Evolutionary conservation across 2,329 filamentous ascomycete species (phyloP).

Genomic region (Pestalotiopsis sp.): DNA sequence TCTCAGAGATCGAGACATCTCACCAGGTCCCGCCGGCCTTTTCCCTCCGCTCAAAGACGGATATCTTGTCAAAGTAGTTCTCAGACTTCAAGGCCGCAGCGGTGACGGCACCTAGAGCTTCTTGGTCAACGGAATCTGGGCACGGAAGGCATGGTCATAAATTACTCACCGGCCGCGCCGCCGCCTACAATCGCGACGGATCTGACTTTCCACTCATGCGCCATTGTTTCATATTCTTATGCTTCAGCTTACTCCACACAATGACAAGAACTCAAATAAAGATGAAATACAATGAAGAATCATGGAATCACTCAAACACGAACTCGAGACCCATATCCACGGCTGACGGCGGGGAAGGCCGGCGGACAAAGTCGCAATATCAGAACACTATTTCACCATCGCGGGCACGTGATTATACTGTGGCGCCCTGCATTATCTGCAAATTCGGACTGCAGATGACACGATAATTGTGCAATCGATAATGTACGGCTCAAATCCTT

Average conservation of each 20-base stretch:
- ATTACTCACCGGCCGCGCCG: constrained; percentile 40
- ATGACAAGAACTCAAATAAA: background rate
- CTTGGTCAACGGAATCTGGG: background rate
- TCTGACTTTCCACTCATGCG: constrained; percentile 29
- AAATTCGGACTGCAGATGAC: background rate
- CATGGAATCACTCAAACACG: no score
- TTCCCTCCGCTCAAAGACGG: constrained; percentile 45
- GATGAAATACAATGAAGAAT: background rate
- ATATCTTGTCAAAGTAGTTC: constrained; percentile 43
- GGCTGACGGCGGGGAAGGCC: background rate
- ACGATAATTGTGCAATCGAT: background rate
- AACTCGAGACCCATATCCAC: background rate
- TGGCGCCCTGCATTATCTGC: constrained; percentile 2
- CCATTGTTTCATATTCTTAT: constrained; percentile 14
- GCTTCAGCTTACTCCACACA: background rate
- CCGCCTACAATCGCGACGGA: constrained; percentile 47
- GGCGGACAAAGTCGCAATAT: constrained; percentile 16
- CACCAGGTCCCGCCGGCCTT: constrained; percentile 50
- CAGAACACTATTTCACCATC: constrained; percentile 17
- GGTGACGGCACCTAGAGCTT: constrained; percentile 43
- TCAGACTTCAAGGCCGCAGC: constrained; percentile 49
- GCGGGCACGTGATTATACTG: constrained; percentile 16
- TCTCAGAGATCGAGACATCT: background rate
- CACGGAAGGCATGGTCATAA: no score
- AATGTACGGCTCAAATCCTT: background rate